Evolutionary conservation across 768 basidiomycete species (phyloP).

Genomic region (Boletus coccyginus): DNA sequence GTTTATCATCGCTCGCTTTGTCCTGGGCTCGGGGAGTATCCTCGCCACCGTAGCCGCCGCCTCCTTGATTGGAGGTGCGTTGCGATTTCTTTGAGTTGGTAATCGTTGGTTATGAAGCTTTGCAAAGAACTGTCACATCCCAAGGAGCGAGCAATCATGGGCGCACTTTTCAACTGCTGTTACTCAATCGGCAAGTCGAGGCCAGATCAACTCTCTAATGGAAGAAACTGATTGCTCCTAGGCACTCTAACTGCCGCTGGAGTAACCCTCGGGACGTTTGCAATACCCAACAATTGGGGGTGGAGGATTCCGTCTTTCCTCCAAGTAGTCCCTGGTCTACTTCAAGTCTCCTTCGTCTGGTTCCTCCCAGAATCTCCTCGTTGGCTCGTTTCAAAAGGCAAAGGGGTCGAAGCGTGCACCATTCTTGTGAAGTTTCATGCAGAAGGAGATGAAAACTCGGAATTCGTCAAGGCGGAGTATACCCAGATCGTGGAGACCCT

Average conservation of each 20-base stretch:
- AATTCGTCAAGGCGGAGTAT: no score
- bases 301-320: slow-evolving; percentile 69
- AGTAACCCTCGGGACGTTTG: slow-evolving; percentile 62
- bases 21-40: neutral
- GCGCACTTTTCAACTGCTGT: neutral
- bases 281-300: slow-evolving; percentile 55
- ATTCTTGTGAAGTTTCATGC: slow-evolving; percentile 59
- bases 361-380: slow-evolving; percentile 65
- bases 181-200: slow-evolving; percentile 12
- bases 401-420: slow-evolving; percentile 45
- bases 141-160: slow-evolving; percentile 8
- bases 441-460: slow-evolving; percentile 43
- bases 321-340: slow-evolving; percentile 49
- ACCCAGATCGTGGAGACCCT: slow-evolving; percentile 47
- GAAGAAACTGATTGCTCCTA: neutral
- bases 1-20: slow-evolving; percentile 5
- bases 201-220: no score
- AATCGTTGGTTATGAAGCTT: neutral
- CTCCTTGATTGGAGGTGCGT: slow-evolving; percentile 5
- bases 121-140: slow-evolving; percentile 8
- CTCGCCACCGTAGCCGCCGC: neutral
- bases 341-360: slow-evolving; percentile 55
- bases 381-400: slow-evolving; percentile 60
- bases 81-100: neutral
- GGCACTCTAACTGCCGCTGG: slow-evolving; percentile 41